These are phyloP conservation scores for Pythium brassicae DNA, from an alignment of 352 stramenopile species.

Conservation along the genomic window DNA sequence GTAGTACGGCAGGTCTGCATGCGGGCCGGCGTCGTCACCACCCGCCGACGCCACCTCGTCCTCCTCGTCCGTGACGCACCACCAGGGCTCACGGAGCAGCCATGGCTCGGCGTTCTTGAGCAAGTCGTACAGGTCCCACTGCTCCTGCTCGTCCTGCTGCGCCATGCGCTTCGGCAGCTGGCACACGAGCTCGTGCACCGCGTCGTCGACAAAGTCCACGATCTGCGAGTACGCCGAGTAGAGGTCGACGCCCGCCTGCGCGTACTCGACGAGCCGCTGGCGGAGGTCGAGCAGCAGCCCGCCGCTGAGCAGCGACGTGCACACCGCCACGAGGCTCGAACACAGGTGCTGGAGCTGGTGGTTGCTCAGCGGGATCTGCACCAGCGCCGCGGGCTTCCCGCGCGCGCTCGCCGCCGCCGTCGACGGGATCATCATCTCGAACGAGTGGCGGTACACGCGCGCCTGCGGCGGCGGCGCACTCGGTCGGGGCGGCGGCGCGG, in stretches of 20 bases:
- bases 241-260: slow-evolving; percentile 28
- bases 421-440: slow-evolving; percentile 50
- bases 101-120: slow-evolving; percentile 54
- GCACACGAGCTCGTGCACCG: slow-evolving; percentile 36
- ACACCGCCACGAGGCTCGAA: slow-evolving; percentile 50
- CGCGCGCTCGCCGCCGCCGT: neutral
- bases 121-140: slow-evolving; percentile 55
- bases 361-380: slow-evolving; percentile 58
- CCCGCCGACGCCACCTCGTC: slow-evolving; percentile 27
- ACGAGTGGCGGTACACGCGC: slow-evolving; percentile 49
- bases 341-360: slow-evolving; percentile 52
- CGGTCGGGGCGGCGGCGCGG: neutral
- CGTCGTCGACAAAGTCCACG: slow-evolving; percentile 42
- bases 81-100: slow-evolving; percentile 52
- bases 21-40: slow-evolving; percentile 28
- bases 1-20: slow-evolving; percentile 42
- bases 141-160: slow-evolving; percentile 32
- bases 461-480: neutral
- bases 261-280: slow-evolving; percentile 41
- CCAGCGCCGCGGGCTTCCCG: slow-evolving; percentile 25
- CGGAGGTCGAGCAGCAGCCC: slow-evolving; percentile 44
- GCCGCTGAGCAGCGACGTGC: slow-evolving; percentile 26
- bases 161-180: slow-evolving; percentile 37
- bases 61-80: slow-evolving; percentile 41
- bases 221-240: slow-evolving; percentile 41